Percentiles rank a stretch among this genome's conserved stretches.
phyloP scores from a whole-genome alignment of 768 basidiomycete genomes.

The Collybia sp. region DNA sequence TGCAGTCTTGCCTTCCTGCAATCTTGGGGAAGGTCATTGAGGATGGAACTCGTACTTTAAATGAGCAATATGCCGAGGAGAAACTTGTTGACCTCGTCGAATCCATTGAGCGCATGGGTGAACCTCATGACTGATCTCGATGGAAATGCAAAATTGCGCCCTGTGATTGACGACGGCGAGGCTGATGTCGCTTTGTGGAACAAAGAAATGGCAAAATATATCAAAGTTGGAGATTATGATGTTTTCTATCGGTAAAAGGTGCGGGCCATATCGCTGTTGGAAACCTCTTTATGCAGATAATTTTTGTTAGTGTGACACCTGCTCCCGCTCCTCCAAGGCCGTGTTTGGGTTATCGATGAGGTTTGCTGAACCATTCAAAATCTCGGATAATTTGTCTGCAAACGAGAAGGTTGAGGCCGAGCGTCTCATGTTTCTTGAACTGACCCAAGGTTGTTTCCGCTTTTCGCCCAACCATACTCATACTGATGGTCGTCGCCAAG shows the following conservation, averaged over 20 bases:
- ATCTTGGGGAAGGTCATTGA: constrained; percentile 96
- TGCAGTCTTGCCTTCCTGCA: constrained; percentile 93
- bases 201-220: constrained; percentile 93
- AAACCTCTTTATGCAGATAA: constrained; percentile 4
- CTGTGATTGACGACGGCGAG: constrained; percentile 87
- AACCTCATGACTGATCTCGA: constrained; percentile 85
- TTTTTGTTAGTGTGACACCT: constrained; percentile 76
- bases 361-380: constrained; percentile 81
- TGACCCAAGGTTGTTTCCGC: constrained; percentile 71
- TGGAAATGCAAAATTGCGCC: constrained; percentile 77
- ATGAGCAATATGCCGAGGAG: constrained; percentile 81
- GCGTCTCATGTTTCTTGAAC: constrained; percentile 83
- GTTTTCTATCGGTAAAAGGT: constrained; percentile 95
- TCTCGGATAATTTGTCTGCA: constrained; percentile 45
- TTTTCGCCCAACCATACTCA: constrained; percentile 1
- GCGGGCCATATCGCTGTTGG: background rate
- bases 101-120: constrained; percentile 88
- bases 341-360: constrained; percentile 93
- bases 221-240: constrained; percentile 92
- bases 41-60: constrained; percentile 84
- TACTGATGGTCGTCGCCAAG: constrained; percentile 30
- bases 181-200: constrained; percentile 96
- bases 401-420: constrained; percentile 65
- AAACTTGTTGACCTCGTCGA: constrained; percentile 76
- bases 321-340: constrained; percentile 86